Evolutionary conservation across 441 rosid genomes (phyloP).

Genomic region (Eruca vesicaria): DNA sequence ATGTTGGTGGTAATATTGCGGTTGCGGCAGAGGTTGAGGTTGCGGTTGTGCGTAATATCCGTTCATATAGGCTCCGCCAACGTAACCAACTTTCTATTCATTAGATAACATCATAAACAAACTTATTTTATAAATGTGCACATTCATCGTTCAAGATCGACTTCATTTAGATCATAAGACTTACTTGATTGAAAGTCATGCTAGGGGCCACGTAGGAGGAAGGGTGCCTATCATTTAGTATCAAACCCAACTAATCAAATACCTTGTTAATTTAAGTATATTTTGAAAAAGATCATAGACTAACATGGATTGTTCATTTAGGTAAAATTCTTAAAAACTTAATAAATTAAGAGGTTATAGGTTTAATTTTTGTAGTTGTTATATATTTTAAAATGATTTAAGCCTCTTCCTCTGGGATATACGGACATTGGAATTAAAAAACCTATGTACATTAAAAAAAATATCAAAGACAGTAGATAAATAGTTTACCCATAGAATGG

Average conservation of each 20-base stretch:
- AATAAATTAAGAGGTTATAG: too few relatives aligned
- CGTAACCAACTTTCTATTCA: constrained; percentile 65
- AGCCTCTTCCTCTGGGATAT: not conserved
- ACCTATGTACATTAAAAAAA: too few relatives aligned
- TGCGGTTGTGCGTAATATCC: constrained; percentile 64
- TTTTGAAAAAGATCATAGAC: not conserved
- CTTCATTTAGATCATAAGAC: constrained; percentile 9
- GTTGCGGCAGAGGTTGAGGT: constrained; percentile 63
- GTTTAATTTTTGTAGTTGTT: too few relatives aligned
- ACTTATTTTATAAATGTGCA: not conserved
- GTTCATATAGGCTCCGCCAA: constrained; percentile 71
- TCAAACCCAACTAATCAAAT: not conserved
- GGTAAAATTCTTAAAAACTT: too few relatives aligned
- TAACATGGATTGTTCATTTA: too few relatives aligned
- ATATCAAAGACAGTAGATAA: not conserved
- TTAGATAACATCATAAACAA: not conserved
- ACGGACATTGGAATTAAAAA: not conserved
- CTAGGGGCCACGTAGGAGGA: constrained; percentile 64
- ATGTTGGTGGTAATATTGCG: constrained; percentile 32
- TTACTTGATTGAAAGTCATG: constrained; percentile 66
- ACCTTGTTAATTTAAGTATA: not conserved
- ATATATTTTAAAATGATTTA: too few relatives aligned
- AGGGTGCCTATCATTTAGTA: constrained; percentile 52
- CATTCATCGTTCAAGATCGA: not conserved
- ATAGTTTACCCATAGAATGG: constrained; percentile 67